Evolutionary conservation across 129 eudicot genomes (phyloP), one percentile per base, ranked within the genome.

Genomic region (Smallanthus sonchifolius): DNA sequence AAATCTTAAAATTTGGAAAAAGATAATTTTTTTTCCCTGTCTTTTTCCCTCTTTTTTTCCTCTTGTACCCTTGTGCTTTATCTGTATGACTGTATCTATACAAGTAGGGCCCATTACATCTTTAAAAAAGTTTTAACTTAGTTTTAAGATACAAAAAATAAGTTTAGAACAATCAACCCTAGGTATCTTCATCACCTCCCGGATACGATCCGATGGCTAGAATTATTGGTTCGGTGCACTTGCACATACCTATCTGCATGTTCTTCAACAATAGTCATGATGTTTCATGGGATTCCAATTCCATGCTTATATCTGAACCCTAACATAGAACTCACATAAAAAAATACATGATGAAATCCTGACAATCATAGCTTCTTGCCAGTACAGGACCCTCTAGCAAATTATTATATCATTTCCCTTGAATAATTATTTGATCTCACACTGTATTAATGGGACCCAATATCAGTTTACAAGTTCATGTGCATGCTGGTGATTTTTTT

Each of bases 371-470:
- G 43, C 15, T 61, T 61, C 67, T 61, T 61, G 43, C 20, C 63
- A 61, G 42, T 61, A 34, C 10, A 35, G 67, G 67, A 61, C 67
- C 43, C 43, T 32, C 42, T 32, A 34, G 19, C 15, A 34, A 13
- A 61, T 5, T 61, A 35, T 61, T 15, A 61, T 13, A 34, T 61
- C 67, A 61, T 61, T 13, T 34, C 67, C 40, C 67, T 61, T 4
- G 0, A 61, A 34, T 35, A 35, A 45, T 60, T 36, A 69, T 68
- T 36, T 67, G 6, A 35, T 45, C 20, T 59, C 14, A 10, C 70
- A 61, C 70, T 44, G 16, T 32, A 16, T 75, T 36, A 45, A 43
- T 7, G 82, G 77, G 82, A 47, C 77, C 81, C 70, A 13, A 32
- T 59, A 4, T 5, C n/a, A n/a, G n/a, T 60, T 44, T 57, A 36